Conservation (phyloP, 1,139 yeast genomes). For the Cylindricascospora bacillispora region DNA sequence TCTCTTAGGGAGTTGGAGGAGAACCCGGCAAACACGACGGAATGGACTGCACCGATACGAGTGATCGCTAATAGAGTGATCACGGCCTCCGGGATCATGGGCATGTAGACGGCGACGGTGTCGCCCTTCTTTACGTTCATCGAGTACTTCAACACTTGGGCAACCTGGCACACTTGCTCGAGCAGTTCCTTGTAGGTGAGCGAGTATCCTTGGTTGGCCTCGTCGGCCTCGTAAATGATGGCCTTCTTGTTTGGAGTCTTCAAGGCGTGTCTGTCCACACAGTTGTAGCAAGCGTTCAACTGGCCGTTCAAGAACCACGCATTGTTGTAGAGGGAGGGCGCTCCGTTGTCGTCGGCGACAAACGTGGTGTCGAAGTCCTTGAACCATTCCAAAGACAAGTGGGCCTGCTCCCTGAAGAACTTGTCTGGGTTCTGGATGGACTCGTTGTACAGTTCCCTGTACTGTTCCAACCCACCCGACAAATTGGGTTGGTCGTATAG, state of each 20-base stretch:
- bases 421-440: constrained; percentile 53
- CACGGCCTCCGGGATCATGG: constrained; percentile 78
- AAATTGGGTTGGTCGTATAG: constrained; percentile 25
- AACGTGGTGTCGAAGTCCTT: constrained; percentile 48
- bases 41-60: constrained; percentile 72
- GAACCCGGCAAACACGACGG: constrained; percentile 79
- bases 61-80: constrained; percentile 61
- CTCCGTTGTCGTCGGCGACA: constrained; percentile 33
- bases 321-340: constrained; percentile 45
- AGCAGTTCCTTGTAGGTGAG: constrained; percentile 63
- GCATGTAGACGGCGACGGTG: constrained; percentile 74
- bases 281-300: constrained; percentile 64
- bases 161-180: constrained; percentile 55
- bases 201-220: constrained; percentile 48
- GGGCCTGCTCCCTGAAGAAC: constrained; percentile 56
- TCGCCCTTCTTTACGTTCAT: constrained; percentile 72
- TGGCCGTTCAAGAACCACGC: constrained; percentile 74
- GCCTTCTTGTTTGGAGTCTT: constrained; percentile 61
- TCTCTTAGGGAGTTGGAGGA: constrained; percentile 64
- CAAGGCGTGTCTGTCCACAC: constrained; percentile 72
- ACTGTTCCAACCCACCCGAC: constrained; percentile 33
- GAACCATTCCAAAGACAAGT: constrained; percentile 47
- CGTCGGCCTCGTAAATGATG: constrained; percentile 73
- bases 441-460: constrained; percentile 46
- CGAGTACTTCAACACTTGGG: constrained; percentile 46